These are phyloP conservation scores for Pluteus cervinus DNA, from an alignment of 768 basidiomycete species.

Conservation along the genomic window DNA sequence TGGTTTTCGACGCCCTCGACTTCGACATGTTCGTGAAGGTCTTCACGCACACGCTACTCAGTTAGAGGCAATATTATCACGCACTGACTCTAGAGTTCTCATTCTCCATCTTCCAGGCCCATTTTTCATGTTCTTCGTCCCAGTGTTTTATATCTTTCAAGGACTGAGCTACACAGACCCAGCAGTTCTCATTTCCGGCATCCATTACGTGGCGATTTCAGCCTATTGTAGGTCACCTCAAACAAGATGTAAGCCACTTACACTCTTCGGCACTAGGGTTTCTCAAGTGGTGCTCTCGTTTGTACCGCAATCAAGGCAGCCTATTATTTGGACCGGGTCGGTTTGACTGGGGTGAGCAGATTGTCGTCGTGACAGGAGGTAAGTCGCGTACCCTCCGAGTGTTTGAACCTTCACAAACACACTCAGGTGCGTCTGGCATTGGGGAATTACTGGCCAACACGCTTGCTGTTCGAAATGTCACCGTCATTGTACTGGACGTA, in stretches of 20 bases:
- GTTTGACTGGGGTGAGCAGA: conserved; percentile 84
- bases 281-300: conserved; percentile 59
- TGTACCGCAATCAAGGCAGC: conserved; percentile 73
- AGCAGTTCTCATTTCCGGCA: conserved; percentile 41
- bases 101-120: conserved; percentile 46
- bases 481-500: conserved; percentile 82
- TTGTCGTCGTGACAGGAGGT: conserved; percentile 92
- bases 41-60: conserved; percentile 71
- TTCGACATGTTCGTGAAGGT: conserved; percentile 78
- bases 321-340: conserved; percentile 52
- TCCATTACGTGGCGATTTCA: conserved; percentile 56
- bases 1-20: conserved; percentile 67
- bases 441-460: conserved; percentile 88
- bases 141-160: conserved; percentile 73
- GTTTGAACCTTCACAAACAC: conserved; percentile 2
- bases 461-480: conserved; percentile 74
- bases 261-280: conserved; percentile 47
- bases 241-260: conserved; percentile 3
- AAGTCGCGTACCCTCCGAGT: conserved; percentile 13
- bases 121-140: conserved; percentile 78
- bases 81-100: conserved; percentile 7
- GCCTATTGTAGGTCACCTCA: conserved; percentile 53
- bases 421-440: conserved; percentile 77
- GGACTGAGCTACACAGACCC: conserved; percentile 47
- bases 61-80: conserved; percentile 37